A percentile compares a stretch with the other conserved stretches of the same genome.
phyloP scores from a whole-genome alignment of 805 yeast species.

The Brettanomyces bruxellensis region DNA sequence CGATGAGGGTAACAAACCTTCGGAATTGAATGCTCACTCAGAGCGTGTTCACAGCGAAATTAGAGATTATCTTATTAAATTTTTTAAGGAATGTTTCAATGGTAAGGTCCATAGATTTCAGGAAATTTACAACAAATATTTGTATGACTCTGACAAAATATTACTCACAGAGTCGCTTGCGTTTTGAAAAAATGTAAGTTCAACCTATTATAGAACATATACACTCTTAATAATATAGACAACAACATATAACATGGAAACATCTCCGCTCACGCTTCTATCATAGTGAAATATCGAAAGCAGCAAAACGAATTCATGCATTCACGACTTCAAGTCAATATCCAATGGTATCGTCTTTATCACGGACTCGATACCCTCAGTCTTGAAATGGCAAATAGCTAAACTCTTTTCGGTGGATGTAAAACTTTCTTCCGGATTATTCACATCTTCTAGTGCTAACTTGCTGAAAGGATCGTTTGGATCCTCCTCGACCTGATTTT shows the following conservation, averaged over 20 bases:
- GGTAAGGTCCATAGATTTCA: constrained; percentile 44
- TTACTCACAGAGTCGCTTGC: constrained; percentile 35
- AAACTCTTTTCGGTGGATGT: constrained; percentile 33
- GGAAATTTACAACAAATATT: constrained; percentile 32
- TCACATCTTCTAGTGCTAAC: constrained; percentile 66
- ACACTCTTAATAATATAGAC: not conserved
- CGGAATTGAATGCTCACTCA: not conserved
- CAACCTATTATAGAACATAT: not conserved
- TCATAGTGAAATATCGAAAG: not conserved
- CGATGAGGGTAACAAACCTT: constrained; percentile 26
- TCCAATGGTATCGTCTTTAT: constrained; percentile 22
- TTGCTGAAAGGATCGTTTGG: constrained; percentile 75
- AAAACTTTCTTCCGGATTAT: constrained; percentile 33
- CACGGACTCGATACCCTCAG: constrained; percentile 23
- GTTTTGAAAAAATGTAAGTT: constrained; percentile 10
- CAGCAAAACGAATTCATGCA: not conserved
- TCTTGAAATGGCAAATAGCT: constrained; percentile 23
- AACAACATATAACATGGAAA: not conserved
- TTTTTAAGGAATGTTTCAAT: constrained; percentile 48
- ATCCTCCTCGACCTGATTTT: constrained; percentile 28
- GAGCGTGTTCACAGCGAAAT: constrained; percentile 20
- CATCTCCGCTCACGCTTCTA: not conserved
- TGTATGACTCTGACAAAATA: constrained; percentile 46
- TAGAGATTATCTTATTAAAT: constrained; percentile 34
- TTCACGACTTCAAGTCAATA: constrained; percentile 14